Percentiles rank a stretch among this genome's conserved stretches.
These are phyloP conservation scores for Fusarium newnesense DNA, from an alignment of 2,329 filamentous ascomycete species.

Conservation along the genomic window DNA sequence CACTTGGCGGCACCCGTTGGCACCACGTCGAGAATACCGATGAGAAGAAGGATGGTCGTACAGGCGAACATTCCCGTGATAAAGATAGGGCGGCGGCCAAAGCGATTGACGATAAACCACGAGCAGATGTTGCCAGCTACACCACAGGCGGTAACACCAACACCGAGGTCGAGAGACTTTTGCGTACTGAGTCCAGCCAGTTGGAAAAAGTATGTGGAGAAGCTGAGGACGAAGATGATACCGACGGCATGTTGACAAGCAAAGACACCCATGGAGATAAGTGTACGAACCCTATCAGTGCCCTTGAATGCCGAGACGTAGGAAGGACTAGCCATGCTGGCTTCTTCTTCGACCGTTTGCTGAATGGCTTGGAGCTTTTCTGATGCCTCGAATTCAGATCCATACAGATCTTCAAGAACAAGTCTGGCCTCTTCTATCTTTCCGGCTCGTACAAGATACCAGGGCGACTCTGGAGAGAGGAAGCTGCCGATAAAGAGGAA, in stretches of 20 bases:
- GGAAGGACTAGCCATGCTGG: conserved; percentile 41
- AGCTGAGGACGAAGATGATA: conserved; percentile 56
- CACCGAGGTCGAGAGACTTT: conserved; percentile 52
- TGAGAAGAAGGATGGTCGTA: not conserved
- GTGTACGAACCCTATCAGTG: conserved; percentile 52
- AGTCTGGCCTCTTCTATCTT: conserved; percentile 45
- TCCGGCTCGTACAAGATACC: conserved; percentile 51
- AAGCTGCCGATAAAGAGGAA: conserved; percentile 47
- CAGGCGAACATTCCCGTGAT: conserved; percentile 46
- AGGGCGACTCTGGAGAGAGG: conserved; percentile 55
- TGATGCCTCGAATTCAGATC: conserved; percentile 45
- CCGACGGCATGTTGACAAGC: conserved; percentile 56
- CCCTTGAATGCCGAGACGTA: conserved; percentile 56
- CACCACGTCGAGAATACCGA: not conserved
- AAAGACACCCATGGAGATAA: conserved; percentile 53
- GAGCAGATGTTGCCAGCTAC: conserved; percentile 50
- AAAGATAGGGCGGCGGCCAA: conserved; percentile 52
- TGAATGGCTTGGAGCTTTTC: conserved; percentile 49
- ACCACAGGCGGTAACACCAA: conserved; percentile 55
- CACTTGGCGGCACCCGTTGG: not conserved
- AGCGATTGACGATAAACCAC: conserved; percentile 53
- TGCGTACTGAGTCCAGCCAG: conserved; percentile 49
- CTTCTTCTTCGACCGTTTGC: conserved; percentile 47
- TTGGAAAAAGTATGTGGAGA: conserved; percentile 54
- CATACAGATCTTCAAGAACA: conserved; percentile 48